Evolutionary conservation across 2,329 filamentous ascomycete genomes (phyloP).

Genomic region (Paraphaeosphaeria minitans): DNA sequence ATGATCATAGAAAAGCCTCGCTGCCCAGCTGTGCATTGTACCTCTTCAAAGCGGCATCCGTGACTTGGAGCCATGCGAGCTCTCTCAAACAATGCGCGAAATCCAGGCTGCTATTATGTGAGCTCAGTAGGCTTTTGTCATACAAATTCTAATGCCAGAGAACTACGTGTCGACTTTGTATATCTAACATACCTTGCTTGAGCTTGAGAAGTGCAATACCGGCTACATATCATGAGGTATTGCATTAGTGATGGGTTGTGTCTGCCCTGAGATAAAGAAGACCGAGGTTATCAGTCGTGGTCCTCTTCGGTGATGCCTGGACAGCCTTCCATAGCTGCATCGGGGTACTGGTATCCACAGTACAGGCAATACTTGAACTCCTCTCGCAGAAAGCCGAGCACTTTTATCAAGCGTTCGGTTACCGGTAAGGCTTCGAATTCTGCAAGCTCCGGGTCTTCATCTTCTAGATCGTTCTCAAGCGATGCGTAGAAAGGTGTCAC

Average conservation of each 20-base stretch:
- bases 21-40: neutral
- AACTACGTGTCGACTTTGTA: neutral
- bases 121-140: neutral
- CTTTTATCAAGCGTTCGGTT: slow-evolving; percentile 66
- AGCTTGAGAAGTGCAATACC: too few species aligned
- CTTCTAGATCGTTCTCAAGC: slow-evolving; percentile 71
- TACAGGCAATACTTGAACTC: slow-evolving; percentile 89
- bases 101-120: neutral
- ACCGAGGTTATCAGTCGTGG: slow-evolving; percentile 59
- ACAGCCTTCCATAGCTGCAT: slow-evolving; percentile 80
- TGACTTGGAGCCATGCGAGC: neutral
- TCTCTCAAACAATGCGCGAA: neutral
- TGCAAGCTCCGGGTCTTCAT: slow-evolving; percentile 79
- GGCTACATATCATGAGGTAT: neutral
- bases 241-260: neutral
- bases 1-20: neutral
- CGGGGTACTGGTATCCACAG: slow-evolving; percentile 85
- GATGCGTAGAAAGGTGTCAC: slow-evolving; percentile 55
- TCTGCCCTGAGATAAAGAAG: neutral
- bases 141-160: neutral
- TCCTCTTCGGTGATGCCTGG: slow-evolving; percentile 88
- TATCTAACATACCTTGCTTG: neutral
- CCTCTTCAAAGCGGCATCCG: neutral
- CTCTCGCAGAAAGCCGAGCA: slow-evolving; percentile 73
- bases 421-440: slow-evolving; percentile 74